These are phyloP conservation scores for Pseudonitzschia multiseries DNA, from an alignment of 108 stramenopile genomes.

Conservation along the genomic window DNA sequence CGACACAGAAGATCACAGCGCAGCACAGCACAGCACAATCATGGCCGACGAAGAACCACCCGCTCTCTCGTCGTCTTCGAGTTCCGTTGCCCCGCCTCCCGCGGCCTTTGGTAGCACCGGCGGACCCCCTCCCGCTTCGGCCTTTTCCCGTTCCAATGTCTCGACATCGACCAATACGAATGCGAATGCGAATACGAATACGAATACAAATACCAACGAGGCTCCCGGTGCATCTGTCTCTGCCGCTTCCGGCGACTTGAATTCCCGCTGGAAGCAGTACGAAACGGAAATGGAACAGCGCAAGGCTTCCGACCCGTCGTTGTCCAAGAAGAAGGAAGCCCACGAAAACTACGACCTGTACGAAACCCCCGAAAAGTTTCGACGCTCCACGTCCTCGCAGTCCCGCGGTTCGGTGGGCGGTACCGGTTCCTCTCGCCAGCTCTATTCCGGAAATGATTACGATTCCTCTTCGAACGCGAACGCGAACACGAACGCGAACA, in stretches of 20 bases:
- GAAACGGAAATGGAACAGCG: slow-evolving; percentile 9
- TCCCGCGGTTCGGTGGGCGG: not conserved
- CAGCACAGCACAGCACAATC: not conserved
- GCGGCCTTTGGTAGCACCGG: slow-evolving; percentile 2
- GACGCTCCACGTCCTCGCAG: not conserved
- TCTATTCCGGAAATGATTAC: not conserved
- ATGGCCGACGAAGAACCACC: not conserved
- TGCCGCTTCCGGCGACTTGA: slow-evolving; percentile 10
- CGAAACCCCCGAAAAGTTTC: slow-evolving; percentile 9
- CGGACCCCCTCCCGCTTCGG: slow-evolving; percentile 12
- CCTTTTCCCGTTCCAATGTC: not conserved
- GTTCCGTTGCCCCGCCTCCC: not conserved
- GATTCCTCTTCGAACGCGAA: too few relatives aligned
- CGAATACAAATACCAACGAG: too few relatives aligned
- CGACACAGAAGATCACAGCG: not conserved
- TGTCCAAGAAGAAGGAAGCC: not conserved
- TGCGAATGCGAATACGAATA: too few relatives aligned
- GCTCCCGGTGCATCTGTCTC: too few relatives aligned
- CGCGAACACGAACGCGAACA: too few relatives aligned
- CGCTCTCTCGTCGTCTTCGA: not conserved
- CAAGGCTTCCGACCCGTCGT: not conserved
- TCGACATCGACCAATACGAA: too few relatives aligned
- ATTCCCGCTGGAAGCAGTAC: slow-evolving; percentile 31
- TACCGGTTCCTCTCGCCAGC: not conserved
- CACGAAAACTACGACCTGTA: slow-evolving; percentile 7